Evolutionary conservation across 306 rosid species (phyloP).

Genomic region (Hippophae rhamnoides): DNA sequence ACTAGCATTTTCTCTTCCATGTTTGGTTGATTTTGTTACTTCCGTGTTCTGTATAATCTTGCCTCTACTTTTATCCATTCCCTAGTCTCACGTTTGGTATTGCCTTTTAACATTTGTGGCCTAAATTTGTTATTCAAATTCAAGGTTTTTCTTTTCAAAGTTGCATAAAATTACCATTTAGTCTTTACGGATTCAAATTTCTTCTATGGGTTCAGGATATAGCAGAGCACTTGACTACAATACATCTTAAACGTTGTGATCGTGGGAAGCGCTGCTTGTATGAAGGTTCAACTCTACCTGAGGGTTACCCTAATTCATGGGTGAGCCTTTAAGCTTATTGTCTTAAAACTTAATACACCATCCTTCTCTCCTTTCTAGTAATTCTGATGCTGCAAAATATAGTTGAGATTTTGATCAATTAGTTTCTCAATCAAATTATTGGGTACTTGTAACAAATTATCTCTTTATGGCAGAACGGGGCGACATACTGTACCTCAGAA

Average conservation of each 20-base stretch:
- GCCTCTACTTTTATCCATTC: too few species aligned
- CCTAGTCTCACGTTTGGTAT: too few species aligned
- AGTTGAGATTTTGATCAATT: too few species aligned
- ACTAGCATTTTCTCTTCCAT: too few species aligned
- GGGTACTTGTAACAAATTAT: not conserved
- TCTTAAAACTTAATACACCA: not conserved
- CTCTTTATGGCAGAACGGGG: conserved; percentile 63
- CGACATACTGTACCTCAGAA: conserved; percentile 71
- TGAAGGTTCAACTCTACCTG: conserved; percentile 96
- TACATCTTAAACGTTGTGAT: conserved; percentile 79
- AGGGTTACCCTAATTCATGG: conserved; percentile 92
- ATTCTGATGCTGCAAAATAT: not conserved
- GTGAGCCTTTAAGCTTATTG: conserved; percentile 33
- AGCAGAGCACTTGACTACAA: conserved; percentile 86
- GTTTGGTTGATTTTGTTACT: too few species aligned
- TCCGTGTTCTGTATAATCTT: too few species aligned
- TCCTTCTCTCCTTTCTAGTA: conserved; percentile 3
- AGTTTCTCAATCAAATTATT: not conserved
- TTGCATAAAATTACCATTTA: not conserved
- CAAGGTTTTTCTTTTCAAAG: not conserved
- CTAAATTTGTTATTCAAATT: too few species aligned
- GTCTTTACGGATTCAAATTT: too few species aligned
- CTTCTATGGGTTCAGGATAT: conserved; percentile 49
- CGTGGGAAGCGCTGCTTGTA: conserved; percentile 97
- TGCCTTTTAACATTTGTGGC: too few species aligned